A percentile compares a stretch with the other conserved stretches of the same genome.
phyloP scores from a whole-genome alignment of 768 basidiomycete genomes.

The Chalciporus piperatus region DNA sequence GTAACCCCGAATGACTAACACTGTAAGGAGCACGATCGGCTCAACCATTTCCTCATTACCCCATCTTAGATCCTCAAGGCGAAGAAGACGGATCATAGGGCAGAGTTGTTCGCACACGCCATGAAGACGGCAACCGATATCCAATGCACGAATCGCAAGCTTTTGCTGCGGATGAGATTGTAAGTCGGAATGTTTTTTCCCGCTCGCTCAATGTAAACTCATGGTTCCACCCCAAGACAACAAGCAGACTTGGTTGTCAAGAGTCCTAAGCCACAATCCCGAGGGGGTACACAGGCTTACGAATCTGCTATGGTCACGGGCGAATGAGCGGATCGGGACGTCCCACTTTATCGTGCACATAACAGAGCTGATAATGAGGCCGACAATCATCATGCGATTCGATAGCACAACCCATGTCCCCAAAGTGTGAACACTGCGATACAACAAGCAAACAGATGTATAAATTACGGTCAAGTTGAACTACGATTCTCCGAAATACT shows the following conservation, averaged over 20 bases:
- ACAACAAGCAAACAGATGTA: slow-evolving; percentile 7
- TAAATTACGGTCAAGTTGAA: slow-evolving; percentile 8
- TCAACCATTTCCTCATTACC: neutral
- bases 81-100: slow-evolving; percentile 75
- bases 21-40: neutral
- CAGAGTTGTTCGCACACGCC: slow-evolving; percentile 71
- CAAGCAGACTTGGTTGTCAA: slow-evolving; percentile 79
- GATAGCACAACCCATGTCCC: neutral
- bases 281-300: slow-evolving; percentile 11
- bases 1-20: slow-evolving; percentile 34
- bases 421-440: neutral
- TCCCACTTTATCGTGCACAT: neutral
- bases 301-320: slow-evolving; percentile 17
- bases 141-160: slow-evolving; percentile 68
- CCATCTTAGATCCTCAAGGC: slow-evolving; percentile 69
- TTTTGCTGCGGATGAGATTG: slow-evolving; percentile 82
- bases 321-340: slow-evolving; percentile 9
- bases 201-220: neutral
- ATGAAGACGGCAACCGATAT: slow-evolving; percentile 72
- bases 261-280: slow-evolving; percentile 46
- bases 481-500: slow-evolving; percentile 56
- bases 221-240: slow-evolving; percentile 45
- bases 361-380: neutral
- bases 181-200: slow-evolving; percentile 38
- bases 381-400: neutral